These are phyloP conservation scores for Nannochloris sp. DNA, from an alignment of 139 green algal genomes.

Conservation along the genomic window DNA sequence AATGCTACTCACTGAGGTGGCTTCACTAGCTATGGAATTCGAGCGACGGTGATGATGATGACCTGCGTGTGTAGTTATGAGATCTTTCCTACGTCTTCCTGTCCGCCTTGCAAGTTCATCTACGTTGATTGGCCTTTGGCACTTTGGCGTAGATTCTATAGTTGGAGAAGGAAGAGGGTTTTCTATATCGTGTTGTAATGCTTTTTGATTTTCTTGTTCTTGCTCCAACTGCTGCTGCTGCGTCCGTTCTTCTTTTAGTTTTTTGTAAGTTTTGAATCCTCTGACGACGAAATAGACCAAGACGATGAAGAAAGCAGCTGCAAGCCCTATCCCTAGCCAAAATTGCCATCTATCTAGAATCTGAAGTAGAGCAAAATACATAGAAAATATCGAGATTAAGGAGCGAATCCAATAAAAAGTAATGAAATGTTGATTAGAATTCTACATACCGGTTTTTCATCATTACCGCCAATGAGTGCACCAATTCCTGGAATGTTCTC, in stretches of 20 bases:
- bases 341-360: constrained; percentile 4
- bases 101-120: not conserved
- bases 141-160: not conserved
- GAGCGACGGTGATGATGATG: too few species aligned
- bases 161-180: too few species aligned
- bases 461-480: too few species aligned
- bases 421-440: too few species aligned
- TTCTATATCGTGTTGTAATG: too few species aligned
- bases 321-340: not conserved
- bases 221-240: not conserved
- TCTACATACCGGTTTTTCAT: too few species aligned
- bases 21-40: too few species aligned
- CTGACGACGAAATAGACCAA: not conserved
- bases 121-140: not conserved
- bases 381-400: too few species aligned
- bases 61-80: not conserved
- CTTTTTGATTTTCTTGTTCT: not conserved
- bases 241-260: not conserved
- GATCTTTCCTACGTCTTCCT: not conserved
- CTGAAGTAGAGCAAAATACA: too few species aligned
- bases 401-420: too few species aligned
- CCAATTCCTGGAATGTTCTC: too few species aligned
- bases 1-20: not conserved
- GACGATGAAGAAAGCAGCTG: not conserved
- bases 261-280: not conserved